These are phyloP conservation scores for Vicia sativa DNA, from an alignment of 306 rosid genomes.

Conservation along the genomic window DNA sequence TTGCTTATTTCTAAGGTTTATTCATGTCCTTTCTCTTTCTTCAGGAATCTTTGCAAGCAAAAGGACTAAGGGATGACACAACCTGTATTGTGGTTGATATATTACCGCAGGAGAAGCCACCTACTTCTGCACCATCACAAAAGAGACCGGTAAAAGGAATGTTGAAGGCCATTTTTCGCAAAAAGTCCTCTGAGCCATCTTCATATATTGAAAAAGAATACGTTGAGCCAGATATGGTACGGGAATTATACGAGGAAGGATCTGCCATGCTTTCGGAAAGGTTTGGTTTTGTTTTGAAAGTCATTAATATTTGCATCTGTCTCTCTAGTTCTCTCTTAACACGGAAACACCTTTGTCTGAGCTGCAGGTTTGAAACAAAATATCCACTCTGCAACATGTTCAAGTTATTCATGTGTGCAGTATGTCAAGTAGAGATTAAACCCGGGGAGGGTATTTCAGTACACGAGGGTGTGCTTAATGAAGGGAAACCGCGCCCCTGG, in stretches of 20 bases:
- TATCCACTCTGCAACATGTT: slow-evolving; percentile 99
- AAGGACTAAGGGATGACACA: slow-evolving; percentile 98
- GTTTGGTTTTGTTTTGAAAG: slow-evolving; percentile 45
- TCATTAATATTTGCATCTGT: slow-evolving; percentile 11
- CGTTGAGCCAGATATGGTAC: slow-evolving; percentile 74
- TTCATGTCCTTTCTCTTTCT: slow-evolving; percentile 28
- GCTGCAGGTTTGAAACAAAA: slow-evolving; percentile 87
- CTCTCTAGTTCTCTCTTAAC: slow-evolving; percentile 39
- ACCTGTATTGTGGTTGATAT: slow-evolving; percentile 92
- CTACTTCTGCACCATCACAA: slow-evolving; percentile 52
- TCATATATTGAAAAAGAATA: slow-evolving; percentile 68
- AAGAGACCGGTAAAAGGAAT: slow-evolving; percentile 81
- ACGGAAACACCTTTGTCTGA: slow-evolving; percentile 32
- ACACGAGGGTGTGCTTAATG: slow-evolving; percentile 60
- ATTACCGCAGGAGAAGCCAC: slow-evolving; percentile 74
- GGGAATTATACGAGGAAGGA: slow-evolving; percentile 92
- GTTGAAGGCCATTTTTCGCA: slow-evolving; percentile 82
- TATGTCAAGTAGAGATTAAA: slow-evolving; percentile 90
- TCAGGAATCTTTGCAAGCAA: slow-evolving; percentile 89
- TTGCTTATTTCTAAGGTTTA: slow-evolving; percentile 3
- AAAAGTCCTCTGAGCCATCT: slow-evolving; percentile 72
- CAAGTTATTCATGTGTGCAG: slow-evolving; percentile 91
- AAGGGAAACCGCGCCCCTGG: slow-evolving; percentile 84
- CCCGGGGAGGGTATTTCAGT: slow-evolving; percentile 95
- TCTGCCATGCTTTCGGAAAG: slow-evolving; percentile 96